These are phyloP conservation scores for Stipa capillata DNA, from an alignment of 176 grass and related monocot genomes.

Conservation along the genomic window DNA sequence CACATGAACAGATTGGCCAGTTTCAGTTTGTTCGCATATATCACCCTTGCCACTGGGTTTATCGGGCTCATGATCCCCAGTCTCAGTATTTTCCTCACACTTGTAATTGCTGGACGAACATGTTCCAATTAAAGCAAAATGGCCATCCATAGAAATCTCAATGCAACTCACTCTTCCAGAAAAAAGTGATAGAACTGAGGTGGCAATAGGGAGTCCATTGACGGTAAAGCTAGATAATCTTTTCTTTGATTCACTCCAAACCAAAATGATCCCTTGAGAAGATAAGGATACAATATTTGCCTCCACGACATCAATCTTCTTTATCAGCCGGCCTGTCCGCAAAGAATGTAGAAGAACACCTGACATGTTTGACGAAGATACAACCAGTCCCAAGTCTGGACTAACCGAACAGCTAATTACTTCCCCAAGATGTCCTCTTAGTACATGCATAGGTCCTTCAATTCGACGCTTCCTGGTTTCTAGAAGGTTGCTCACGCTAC, in stretches of 20 bases:
- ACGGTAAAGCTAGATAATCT: conserved; percentile 87
- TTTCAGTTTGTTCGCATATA: conserved; percentile 21
- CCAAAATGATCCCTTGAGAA: conserved; percentile 79
- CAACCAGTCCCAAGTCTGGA: conserved; percentile 82
- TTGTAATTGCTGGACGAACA: conserved; percentile 44
- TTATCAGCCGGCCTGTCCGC: conserved; percentile 74
- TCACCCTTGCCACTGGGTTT: conserved; percentile 7
- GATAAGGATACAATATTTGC: conserved; percentile 68
- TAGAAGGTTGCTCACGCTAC: conserved; percentile 25
- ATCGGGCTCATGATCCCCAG: conserved; percentile 15
- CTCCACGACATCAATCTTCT: conserved; percentile 50
- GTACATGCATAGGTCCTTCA: conserved; percentile 90
- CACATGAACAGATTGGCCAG: conserved; percentile 45
- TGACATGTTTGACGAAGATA: conserved; percentile 62
- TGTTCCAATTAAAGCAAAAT: conserved; percentile 73
- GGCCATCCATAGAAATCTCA: conserved; percentile 78
- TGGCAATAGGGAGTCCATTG: conserved; percentile 77
- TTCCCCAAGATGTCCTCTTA: conserved; percentile 92
- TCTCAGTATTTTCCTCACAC: conserved; percentile 23
- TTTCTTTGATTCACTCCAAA: conserved; percentile 79
- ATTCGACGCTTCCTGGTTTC: conserved; percentile 60
- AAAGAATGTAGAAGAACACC: conserved; percentile 93
- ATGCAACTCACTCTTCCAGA: conserved; percentile 79
- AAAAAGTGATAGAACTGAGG: conserved; percentile 57
- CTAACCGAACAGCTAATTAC: conserved; percentile 78